Evolutionary conservation across 805 yeast genomes (phyloP), one percentile per base, ranked within the genome.

Genomic region (Cyberlindnera sargentensis): DNA sequence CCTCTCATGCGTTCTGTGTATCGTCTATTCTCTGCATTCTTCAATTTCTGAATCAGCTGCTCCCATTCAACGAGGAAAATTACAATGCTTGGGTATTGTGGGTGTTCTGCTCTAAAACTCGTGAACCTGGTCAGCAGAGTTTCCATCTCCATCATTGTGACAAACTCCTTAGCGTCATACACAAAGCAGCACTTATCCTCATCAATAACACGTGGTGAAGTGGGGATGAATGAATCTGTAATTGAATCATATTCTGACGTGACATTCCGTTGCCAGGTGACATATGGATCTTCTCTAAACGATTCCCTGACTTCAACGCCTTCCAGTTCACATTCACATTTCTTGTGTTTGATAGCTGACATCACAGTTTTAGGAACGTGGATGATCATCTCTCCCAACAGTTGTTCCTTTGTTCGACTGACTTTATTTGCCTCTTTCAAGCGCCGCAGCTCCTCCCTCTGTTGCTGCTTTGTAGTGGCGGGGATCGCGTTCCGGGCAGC

Each of bases 161-260:
- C 63, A 35, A 82, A 68, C 1, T 69, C 71, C 7, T 62, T 60
- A 0, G 82, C 76, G 4, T 68, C 65, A 48, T 70, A 78, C 37
- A 71, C 66, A 2, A 82, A 46, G 1, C 75, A 66, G 3, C 66
- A 46, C 26, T 41, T 64, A 8, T 61, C 62, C 52, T 82, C 89
- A 5, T 66, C 63, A 1, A 67, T 46, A 3, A 68, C 53, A 29
- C 56, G 63, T 2, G 68, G 60, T 0, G 60, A 63, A 39, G 74
- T 65, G 0, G 90, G 90, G 8, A 75, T 67, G 49, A 79, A 83
- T 0, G 72, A 52, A 46, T 79, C 84, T 27, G 66, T 64, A 2
- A 55, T 55, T 8, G 62, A 48, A 51, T 77, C 74, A 58, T 80
- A 83, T 1, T 55, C 56, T 0, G 84, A 73, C 23, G 61, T 65